Evolutionary conservation across 768 basidiomycete species (phyloP), one percentile per base, ranked within the genome.

Genomic region (Filobasidium wieringae): DNA sequence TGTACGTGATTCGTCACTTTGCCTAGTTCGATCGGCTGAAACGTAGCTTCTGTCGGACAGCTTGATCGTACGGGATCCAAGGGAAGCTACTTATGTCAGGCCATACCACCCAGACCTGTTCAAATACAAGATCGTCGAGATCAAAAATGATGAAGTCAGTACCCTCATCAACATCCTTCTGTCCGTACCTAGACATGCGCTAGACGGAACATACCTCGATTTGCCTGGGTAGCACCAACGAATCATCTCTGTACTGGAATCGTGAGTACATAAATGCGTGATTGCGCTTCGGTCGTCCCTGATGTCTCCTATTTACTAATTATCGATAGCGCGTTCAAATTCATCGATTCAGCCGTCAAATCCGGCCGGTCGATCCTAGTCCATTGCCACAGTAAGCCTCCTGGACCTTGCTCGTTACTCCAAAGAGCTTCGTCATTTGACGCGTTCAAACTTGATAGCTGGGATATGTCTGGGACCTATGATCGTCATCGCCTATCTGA

Each of bases 401-500:
- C 33, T 17, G 34, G 34, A 19, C 30, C 52, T 34, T 31, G 29
- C 36, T 15, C 43, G 32, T 0, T 9, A 7, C 27, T 36, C 11
- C n/a, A 29, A 40, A 26, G n/a, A 17, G 19, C 41, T n/a, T 12
- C 33, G 26, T 19, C 6, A 50, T 32, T 29, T 29, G 26, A 43
- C 30, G 11, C 19, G 12, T 39, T 58, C 30, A 34, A 26, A 26
- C 19, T 22, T 22, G 11, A 27, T 54, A 73, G 74, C 72, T 17
- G 74, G 74, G 4, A 72, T 75, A 19, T 60, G 72, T 4, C 62
- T 70, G 14, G 68, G 70, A 0, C 71, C 74, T 0, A 67, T 69
- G 2, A 66, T 75, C 2, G 69, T 73, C 33, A 66, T 72, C 17
- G 72, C 69, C 8, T 75, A 75, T 56, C 62, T 75, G 6, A 75